These are phyloP conservation scores for Phytophthora fragariaefolia DNA, from an alignment of 352 stramenopile genomes.

Conservation along the genomic window DNA sequence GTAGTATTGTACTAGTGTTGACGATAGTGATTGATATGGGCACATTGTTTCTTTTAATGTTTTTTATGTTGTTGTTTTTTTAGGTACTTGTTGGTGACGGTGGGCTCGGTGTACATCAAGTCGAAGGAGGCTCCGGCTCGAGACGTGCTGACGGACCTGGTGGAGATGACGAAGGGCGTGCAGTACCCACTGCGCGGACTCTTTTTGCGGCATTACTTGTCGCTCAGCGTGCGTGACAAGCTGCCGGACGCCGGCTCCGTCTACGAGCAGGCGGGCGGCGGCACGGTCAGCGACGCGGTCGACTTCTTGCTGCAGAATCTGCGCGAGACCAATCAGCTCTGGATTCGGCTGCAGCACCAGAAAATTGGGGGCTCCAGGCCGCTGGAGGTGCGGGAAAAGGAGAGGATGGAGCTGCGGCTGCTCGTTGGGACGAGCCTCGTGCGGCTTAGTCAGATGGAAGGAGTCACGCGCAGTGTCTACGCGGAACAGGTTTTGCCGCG, in stretches of 20 bases:
- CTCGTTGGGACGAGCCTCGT: constrained; percentile 98
- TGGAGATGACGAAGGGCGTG: constrained; percentile 99
- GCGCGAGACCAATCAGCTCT: constrained; percentile 98
- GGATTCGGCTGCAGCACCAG: constrained; percentile 98
- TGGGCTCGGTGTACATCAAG: constrained; percentile 96
- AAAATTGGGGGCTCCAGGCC: constrained; percentile 44
- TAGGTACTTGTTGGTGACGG: constrained; percentile 96
- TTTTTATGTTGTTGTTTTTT: no score
- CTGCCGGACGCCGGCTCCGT: constrained; percentile 89
- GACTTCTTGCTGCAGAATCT: constrained; percentile 98
- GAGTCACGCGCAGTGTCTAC: constrained; percentile 92
- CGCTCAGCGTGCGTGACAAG: constrained; percentile 92
- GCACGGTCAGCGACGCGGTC: constrained; percentile 90
- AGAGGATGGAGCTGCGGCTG: constrained; percentile 95
- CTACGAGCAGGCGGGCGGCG: constrained; percentile 78
- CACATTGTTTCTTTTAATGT: no score
- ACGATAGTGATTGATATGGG: no score
- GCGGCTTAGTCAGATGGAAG: constrained; percentile 96
- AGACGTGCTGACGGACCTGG: constrained; percentile 97
- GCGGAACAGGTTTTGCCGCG: constrained; percentile 88
- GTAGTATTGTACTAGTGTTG: background rate
- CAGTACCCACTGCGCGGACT: constrained; percentile 98
- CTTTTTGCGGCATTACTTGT: constrained; percentile 98
- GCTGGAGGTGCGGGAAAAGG: constrained; percentile 61
- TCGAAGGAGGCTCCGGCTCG: constrained; percentile 70